These are phyloP conservation scores for Penicillium palitans DNA, from an alignment of 2,329 filamentous ascomycete genomes.

Conservation along the genomic window DNA sequence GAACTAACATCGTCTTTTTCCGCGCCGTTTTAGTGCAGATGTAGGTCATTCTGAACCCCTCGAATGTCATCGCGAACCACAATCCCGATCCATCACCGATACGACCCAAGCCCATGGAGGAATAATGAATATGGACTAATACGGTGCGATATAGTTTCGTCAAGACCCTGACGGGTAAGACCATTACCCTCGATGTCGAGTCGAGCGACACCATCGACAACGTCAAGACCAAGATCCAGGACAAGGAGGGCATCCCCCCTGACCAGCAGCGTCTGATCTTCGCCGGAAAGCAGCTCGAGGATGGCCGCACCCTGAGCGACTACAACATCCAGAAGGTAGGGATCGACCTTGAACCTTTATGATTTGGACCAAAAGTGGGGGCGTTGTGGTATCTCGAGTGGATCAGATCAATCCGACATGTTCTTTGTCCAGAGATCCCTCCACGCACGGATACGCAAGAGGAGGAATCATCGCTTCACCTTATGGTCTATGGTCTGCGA, in stretches of 20 bases:
- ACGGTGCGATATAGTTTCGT: slow-evolving; percentile 72
- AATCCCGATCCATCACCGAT: slow-evolving; percentile 20
- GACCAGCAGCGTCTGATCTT: slow-evolving; percentile 99
- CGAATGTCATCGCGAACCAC: slow-evolving; percentile 29
- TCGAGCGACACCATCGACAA: slow-evolving; percentile 99
- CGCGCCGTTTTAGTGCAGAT: slow-evolving; percentile 72
- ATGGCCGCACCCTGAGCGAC: slow-evolving; percentile 93
- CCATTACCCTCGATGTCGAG: slow-evolving; percentile 99
- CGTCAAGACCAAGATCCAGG: slow-evolving; percentile 99
- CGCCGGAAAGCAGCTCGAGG: slow-evolving; percentile 98
- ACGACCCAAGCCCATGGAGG: slow-evolving; percentile 19
- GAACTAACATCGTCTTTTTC: slow-evolving; percentile 51
- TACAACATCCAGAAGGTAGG: slow-evolving; percentile 99
- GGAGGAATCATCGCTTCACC: slow-evolving; percentile 3
- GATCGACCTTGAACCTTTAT: slow-evolving; percentile 21
- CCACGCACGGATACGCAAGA: slow-evolving; percentile 12
- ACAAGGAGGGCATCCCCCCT: slow-evolving; percentile 98
- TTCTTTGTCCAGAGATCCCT: not conserved
- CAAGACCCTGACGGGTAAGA: slow-evolving; percentile 99
- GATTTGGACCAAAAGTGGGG: slow-evolving; percentile 10
- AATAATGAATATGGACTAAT: slow-evolving; percentile 28
- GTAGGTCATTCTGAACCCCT: slow-evolving; percentile 58
- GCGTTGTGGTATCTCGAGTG: slow-evolving; percentile 7
- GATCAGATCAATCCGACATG: slow-evolving; percentile 2
- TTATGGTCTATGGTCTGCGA: not conserved